These are phyloP conservation scores for Chlamydomonas sphaeroides DNA, from an alignment of 139 green algal species.

Conservation along the genomic window DNA sequence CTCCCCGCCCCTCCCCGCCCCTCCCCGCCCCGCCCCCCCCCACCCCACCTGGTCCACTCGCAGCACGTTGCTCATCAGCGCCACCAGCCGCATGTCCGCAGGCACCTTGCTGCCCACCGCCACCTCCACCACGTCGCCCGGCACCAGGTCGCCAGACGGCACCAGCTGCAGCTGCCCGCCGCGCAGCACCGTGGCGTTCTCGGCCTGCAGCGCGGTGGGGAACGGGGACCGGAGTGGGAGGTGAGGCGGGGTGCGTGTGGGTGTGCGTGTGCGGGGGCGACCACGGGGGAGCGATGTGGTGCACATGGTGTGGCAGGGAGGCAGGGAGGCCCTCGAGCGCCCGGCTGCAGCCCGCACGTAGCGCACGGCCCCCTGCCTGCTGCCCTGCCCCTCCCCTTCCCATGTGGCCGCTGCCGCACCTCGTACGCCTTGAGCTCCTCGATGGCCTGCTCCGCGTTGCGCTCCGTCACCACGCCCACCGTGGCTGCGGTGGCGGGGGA, in stretches of 20 bases:
- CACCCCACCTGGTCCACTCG: slow-evolving; percentile 80
- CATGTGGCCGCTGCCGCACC: slow-evolving; percentile 28
- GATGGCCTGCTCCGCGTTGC: slow-evolving; percentile 88
- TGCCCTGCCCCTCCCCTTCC: neutral
- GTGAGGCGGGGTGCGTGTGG: neutral
- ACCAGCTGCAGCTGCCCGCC: slow-evolving; percentile 62
- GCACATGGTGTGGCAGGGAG: no score
- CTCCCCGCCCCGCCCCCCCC: neutral
- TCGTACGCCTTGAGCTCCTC: slow-evolving; percentile 89
- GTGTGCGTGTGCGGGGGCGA: neutral
- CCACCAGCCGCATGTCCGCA: slow-evolving; percentile 63
- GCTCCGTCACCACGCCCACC: slow-evolving; percentile 94
- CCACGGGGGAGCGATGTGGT: no score
- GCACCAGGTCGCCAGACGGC: slow-evolving; percentile 83
- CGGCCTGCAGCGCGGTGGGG: slow-evolving; percentile 58
- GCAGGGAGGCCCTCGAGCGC: neutral
- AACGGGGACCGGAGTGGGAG: no score
- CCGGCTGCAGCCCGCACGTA: neutral
- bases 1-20: no score
- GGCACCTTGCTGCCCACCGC: slow-evolving; percentile 81
- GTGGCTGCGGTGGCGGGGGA: slow-evolving; percentile 65
- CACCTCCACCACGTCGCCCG: slow-evolving; percentile 90
- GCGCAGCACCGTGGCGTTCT: slow-evolving; percentile 67
- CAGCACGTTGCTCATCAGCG: slow-evolving; percentile 68
- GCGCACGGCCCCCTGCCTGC: neutral